Evolutionary conservation across 1,139 yeast species (phyloP).

Genomic region (Candida tunisiensis): DNA sequence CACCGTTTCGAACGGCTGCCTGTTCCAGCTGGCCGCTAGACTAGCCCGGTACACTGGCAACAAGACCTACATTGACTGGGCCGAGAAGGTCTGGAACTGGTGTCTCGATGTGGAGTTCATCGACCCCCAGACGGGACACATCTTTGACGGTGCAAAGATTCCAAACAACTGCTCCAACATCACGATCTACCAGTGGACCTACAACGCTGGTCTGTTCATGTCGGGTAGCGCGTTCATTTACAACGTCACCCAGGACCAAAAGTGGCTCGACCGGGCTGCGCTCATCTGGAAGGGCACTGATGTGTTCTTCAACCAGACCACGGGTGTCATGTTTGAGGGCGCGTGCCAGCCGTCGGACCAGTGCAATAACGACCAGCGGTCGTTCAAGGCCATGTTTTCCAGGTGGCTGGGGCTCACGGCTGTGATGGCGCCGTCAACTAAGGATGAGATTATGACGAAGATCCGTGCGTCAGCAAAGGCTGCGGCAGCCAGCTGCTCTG

Average conservation of each 20-base stretch:
- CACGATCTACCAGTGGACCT: constrained; percentile 63
- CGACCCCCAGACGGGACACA: constrained; percentile 25
- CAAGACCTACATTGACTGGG: constrained; percentile 64
- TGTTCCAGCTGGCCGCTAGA: constrained; percentile 78
- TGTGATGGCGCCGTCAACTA: constrained; percentile 47
- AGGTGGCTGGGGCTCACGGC: constrained; percentile 67
- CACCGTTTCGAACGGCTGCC: constrained; percentile 77
- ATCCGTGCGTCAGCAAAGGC: constrained; percentile 52
- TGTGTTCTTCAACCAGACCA: constrained; percentile 41
- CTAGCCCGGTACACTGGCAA: constrained; percentile 64
- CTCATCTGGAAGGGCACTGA: constrained; percentile 27
- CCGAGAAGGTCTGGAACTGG: constrained; percentile 75
- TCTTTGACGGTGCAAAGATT: constrained; percentile 66
- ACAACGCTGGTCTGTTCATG: constrained; percentile 68
- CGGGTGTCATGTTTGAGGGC: constrained; percentile 64
- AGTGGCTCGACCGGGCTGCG: constrained; percentile 42
- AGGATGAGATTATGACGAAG: constrained; percentile 31
- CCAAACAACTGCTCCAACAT: constrained; percentile 44
- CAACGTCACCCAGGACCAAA: constrained; percentile 48
- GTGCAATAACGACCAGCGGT: constrained; percentile 82
- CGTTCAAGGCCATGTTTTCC: constrained; percentile 71
- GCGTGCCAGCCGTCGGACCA: constrained; percentile 44
- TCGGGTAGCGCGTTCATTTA: constrained; percentile 74
- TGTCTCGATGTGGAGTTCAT: constrained; percentile 44
- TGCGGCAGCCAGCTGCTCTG: constrained; percentile 71